Conservation (phyloP, 495 filamentous ascomycete species). For the Aspergillus haitiensis region DNA sequence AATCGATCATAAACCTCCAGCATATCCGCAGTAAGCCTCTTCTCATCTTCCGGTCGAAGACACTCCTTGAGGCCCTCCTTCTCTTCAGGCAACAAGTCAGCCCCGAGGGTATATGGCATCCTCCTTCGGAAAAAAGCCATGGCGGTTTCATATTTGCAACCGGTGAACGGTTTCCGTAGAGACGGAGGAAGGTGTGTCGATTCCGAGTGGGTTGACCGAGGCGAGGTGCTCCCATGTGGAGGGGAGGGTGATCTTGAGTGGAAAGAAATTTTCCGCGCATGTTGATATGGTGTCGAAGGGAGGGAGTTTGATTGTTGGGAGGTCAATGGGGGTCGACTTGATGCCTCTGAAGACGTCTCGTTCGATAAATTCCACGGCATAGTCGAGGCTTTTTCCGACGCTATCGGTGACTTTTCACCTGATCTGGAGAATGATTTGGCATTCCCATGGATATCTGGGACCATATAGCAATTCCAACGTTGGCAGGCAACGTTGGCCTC, state of each 20-base stretch:
- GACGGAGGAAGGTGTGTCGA: conserved; percentile 70
- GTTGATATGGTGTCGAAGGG: conserved; percentile 90
- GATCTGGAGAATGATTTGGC: conserved; percentile 36
- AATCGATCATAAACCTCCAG: conserved; percentile 78
- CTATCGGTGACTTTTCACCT: conserved; percentile 48
- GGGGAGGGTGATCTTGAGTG: conserved; percentile 87
- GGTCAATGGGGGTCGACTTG: conserved; percentile 45
- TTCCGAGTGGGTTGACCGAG: conserved; percentile 87
- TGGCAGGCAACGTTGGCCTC: conserved; percentile 31
- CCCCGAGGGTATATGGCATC: conserved; percentile 89
- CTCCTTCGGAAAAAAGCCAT: conserved; percentile 71
- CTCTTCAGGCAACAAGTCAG: conserved; percentile 67
- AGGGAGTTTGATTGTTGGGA: conserved; percentile 84
- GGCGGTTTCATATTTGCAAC: conserved; percentile 82
- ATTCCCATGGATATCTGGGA: conserved; percentile 50
- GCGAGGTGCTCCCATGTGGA: conserved; percentile 75
- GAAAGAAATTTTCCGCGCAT: conserved; percentile 78
- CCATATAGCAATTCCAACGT: conserved; percentile 46
- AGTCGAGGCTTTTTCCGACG: conserved; percentile 41
- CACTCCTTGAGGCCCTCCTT: conserved; percentile 64
- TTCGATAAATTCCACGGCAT: conserved; percentile 46
- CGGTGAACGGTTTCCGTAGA: conserved; percentile 56
- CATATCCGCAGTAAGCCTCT: conserved; percentile 77
- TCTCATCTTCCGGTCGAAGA: conserved; percentile 73
- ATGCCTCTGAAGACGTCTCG: conserved; percentile 37